Evolutionary conservation across 2,329 filamentous ascomycete genomes (phyloP).

Genomic region (Verruconis gallopava): DNA sequence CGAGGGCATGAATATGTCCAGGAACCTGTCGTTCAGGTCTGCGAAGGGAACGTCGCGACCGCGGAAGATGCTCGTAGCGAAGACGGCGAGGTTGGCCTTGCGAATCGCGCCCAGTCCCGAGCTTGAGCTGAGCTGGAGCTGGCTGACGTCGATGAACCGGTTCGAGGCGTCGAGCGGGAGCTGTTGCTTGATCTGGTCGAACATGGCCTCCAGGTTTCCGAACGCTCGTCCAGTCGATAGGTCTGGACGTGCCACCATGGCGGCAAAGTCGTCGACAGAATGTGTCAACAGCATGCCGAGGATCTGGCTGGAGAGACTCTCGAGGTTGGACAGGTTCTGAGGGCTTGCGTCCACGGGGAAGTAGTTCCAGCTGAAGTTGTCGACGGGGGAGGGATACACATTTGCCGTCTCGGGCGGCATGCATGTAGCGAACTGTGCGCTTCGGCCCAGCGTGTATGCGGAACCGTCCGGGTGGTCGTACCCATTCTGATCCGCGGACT

Average conservation of each 20-base stretch:
- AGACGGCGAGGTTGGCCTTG: constrained; percentile 52
- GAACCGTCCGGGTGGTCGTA: background rate
- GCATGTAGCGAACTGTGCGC: background rate
- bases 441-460: constrained; percentile 1
- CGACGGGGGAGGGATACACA: constrained; percentile 10
- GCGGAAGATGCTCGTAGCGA: constrained; percentile 50
- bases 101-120: constrained; percentile 17
- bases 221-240: constrained; percentile 9
- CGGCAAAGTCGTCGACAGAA: constrained; percentile 6
- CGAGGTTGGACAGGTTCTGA: constrained; percentile 5
- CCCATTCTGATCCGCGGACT: constrained; percentile 1
- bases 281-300: constrained; percentile 5
- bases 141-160: constrained; percentile 1
- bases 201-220: constrained; percentile 7
- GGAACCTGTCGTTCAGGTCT: constrained; percentile 49
- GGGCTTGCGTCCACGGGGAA: background rate
- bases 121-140: background rate
- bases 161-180: constrained; percentile 5
- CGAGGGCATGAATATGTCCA: constrained; percentile 50
- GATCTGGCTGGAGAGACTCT: constrained; percentile 10
- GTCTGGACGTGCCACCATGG: constrained; percentile 1
- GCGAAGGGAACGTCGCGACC: constrained; percentile 51
- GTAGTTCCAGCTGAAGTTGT: constrained; percentile 8
- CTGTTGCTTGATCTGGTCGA: constrained; percentile 7
- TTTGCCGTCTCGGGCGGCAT: constrained; percentile 1